A percentile compares a stretch with the other conserved stretches of the same genome.
Evolutionary conservation across 1,284 basidiomycete species (phyloP).

Genomic region (Moesziomyces parantarcticus): DNA sequence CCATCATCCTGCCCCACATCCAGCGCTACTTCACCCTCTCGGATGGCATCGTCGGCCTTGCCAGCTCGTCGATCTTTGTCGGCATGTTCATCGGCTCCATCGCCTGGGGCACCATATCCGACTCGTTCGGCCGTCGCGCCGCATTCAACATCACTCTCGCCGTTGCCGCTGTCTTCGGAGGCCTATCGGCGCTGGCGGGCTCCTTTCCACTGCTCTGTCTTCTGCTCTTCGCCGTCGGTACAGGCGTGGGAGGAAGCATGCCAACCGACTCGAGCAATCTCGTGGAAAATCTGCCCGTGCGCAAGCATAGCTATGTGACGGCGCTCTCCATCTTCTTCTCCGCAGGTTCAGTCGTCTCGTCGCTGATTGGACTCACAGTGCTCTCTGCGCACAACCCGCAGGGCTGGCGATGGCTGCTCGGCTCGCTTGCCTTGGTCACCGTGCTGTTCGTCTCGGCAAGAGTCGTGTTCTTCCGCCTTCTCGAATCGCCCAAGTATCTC

Average conservation of each 20-base stretch:
- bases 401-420: slow-evolving; percentile 52
- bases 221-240: slow-evolving; percentile 86
- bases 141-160: slow-evolving; percentile 93
- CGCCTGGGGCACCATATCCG: slow-evolving; percentile 67
- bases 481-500: slow-evolving; percentile 80
- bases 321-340: slow-evolving; percentile 85
- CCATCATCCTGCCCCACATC: slow-evolving; percentile 90
- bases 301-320: slow-evolving; percentile 91
- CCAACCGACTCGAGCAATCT: slow-evolving; percentile 95
- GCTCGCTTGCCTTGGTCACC: slow-evolving; percentile 71
- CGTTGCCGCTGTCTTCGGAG: slow-evolving; percentile 88
- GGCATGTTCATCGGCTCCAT: slow-evolving; percentile 97
- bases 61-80: slow-evolving; percentile 83
- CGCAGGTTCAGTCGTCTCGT: slow-evolving; percentile 49
- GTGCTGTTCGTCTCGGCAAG: slow-evolving; percentile 82
- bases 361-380: slow-evolving; percentile 42
- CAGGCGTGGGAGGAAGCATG: slow-evolving; percentile 84
- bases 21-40: slow-evolving; percentile 77
- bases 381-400: slow-evolving; percentile 33
- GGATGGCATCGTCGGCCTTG: slow-evolving; percentile 78
- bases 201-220: slow-evolving; percentile 80
- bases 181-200: slow-evolving; percentile 81
- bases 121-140: slow-evolving; percentile 76
- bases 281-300: slow-evolving; percentile 90
- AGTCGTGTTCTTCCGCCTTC: slow-evolving; percentile 86